Evolutionary conservation across 1,284 basidiomycete species (phyloP), one percentile per base, ranked within the genome.

Genomic region (Salmacisia buchloeana): DNA sequence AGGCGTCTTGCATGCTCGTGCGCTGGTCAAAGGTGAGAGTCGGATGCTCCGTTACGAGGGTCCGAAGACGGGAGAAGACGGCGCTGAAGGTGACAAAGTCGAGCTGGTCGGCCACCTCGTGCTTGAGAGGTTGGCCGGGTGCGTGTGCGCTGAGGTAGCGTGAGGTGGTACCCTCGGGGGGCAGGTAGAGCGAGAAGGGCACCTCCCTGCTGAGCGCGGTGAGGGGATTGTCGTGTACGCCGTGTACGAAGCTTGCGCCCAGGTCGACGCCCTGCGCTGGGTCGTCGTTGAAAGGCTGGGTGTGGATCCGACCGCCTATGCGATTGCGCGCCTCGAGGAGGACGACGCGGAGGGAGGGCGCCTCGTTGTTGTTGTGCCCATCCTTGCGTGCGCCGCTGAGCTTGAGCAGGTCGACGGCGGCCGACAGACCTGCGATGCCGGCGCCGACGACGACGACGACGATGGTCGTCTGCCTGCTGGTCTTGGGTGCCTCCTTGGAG

Each of bases 231-330:
- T 59, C 63, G n/a, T 31, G 27, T 5, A 45, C 29, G 23, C 63
- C 63, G 43, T 65, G 63, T 4, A 65, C 49, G 33, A 65, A 65
- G 31, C 54, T 58, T 9, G 60, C 60, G 3, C 60, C 62, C 4
- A 63, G 58, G 23, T 63, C 62, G 29, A 59, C 43, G 34, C 2
- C 27, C 3, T 33, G 12, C 21, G 12, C n/a, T 12, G 35, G 15
- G 15, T 23, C 35, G 41, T 43, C 41, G 41, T 38, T n/a, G 36
- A 38, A 38, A 38, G n/a, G 10, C 12, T 38, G 36, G 18, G 60
- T 57, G 54, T 57, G 52, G 18, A 62, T 62, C 23, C 60, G 49
- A 3, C 60, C 60, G 5, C 60, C 60, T 27, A 62, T 25, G 10
- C 60, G 60, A 31, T 45, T n/a, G 15, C 60, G 9, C n/a, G 49